Conservation (phyloP, 768 basidiomycete species). For the Naganishia vishniacii region DNA sequence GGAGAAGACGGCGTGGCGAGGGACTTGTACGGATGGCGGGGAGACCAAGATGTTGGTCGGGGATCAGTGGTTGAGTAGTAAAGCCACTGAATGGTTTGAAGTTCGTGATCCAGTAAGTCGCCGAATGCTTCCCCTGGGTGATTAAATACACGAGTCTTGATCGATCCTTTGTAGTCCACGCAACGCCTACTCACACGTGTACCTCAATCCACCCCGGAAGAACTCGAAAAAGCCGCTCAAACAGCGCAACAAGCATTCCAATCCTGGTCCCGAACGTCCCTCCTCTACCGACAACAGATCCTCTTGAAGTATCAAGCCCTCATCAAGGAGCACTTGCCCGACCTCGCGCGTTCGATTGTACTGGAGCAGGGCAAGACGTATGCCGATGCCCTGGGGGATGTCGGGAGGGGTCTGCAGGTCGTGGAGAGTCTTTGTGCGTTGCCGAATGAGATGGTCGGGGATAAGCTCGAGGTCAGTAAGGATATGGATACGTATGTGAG, state of each 20-base stretch:
- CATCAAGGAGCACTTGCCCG: constrained; percentile 77
- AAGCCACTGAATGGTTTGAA: constrained; percentile 71
- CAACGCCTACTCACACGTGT: constrained; percentile 84
- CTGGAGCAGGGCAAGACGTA: constrained; percentile 94
- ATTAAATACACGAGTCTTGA: too few relatives aligned
- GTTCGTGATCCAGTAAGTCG: constrained; percentile 76
- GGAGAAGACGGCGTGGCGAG: constrained; percentile 59
- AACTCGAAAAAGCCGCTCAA: constrained; percentile 76
- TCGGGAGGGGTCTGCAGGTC: constrained; percentile 79
- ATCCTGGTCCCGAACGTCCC: constrained; percentile 78
- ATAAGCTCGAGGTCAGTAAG: constrained; percentile 85
- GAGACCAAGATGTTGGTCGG: constrained; percentile 87
- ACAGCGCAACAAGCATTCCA: constrained; percentile 81
- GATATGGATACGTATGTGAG: constrained; percentile 90
- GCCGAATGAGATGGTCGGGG: constrained; percentile 77
- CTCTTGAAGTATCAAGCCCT: constrained; percentile 85
- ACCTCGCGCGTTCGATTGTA: constrained; percentile 80
- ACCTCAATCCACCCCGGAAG: constrained; percentile 74
- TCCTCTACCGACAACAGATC: constrained; percentile 80
- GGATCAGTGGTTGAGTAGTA: constrained; percentile 82
- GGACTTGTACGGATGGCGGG: constrained; percentile 77
- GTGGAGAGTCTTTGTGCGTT: constrained; percentile 62
- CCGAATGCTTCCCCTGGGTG: neutral
- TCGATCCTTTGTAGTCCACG: constrained; percentile 59
- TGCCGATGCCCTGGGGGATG: constrained; percentile 89